Conservation (phyloP, 139 green algal species). For the Chlamydomonas urium region DNA sequence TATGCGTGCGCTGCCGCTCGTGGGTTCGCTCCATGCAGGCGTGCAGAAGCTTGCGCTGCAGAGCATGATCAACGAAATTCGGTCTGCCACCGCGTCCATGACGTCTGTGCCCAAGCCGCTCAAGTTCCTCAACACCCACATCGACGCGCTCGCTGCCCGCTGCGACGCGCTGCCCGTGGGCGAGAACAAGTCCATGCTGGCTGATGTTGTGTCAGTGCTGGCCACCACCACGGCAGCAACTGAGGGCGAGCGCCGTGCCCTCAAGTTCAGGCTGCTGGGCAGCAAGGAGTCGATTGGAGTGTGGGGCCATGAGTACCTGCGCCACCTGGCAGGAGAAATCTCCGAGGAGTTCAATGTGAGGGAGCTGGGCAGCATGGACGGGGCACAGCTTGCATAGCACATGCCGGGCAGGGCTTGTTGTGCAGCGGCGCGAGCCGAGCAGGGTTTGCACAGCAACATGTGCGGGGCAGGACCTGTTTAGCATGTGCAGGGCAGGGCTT, state of each 20-base stretch:
- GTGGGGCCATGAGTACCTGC: conserved; percentile 98
- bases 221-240: conserved; percentile 77
- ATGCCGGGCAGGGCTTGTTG: no score
- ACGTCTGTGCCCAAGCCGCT: conserved; percentile 97
- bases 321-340: conserved; percentile 91
- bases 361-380: no score
- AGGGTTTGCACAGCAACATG: no score
- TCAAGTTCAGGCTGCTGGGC: conserved; percentile 77
- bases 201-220: conserved; percentile 94
- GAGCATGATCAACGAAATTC: conserved; percentile 70
- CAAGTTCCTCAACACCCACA: conserved; percentile 94
- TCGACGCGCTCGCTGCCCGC: conserved; percentile 63
- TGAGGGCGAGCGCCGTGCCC: conserved; percentile 69
- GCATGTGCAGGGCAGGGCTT: no score
- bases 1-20: no score
- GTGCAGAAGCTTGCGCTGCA: conserved; percentile 71
- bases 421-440: no score
- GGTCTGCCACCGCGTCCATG: conserved; percentile 90
- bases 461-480: no score
- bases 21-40: conserved; percentile 40
- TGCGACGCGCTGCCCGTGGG: conserved; percentile 52
- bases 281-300: conserved; percentile 25
- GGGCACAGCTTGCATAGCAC: no score
- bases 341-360: conserved; percentile 58
- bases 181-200: conserved; percentile 59